Base-by-base conservation (phyloP, 495 filamentous ascomycete genomes). In the Bombardia bombarda region DNA sequence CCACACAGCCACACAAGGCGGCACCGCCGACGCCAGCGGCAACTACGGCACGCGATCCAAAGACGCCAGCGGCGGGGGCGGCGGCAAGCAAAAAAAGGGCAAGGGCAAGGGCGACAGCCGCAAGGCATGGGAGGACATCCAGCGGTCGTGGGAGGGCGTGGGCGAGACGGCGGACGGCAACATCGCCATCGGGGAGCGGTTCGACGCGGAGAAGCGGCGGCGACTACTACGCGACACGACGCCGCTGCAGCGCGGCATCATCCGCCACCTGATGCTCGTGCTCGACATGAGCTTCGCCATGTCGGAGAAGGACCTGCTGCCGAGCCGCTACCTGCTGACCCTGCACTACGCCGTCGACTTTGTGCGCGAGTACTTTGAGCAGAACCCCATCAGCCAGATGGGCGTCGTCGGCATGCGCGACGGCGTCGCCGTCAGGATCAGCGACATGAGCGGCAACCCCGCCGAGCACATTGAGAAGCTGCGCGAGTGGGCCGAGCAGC, bases 361-460 rank as follows among this genome's bases (percentile, higher is more conserved):
- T 59, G 83, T 96, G 28, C 75, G 80, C 34, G 93, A 96, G 51
- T 98, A 88, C 65, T 98, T 97, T 59, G 90, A 96, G 61, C 92
- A 98, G 61, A 98, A 98, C 47, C 92, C 92, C n/a, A 97, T 98
- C 60, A 92, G 87, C 22, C 93, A 98, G 57, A 72, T 98, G 28
- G 87, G 84, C 12, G 79, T 97, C 18, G 67, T 98, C 31, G 90
- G 85, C 35, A 90, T 95, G 79, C 79, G 83, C 32, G 93, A 97
- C 62, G 92, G 92, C 12, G 68, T 97, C 13, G 90, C 89, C 7
- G 63, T 92, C 7, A 69, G 86, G 26, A 77, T 98, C 38, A 89
- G 82, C 57, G 86, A 94, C 56, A 83, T 95, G 71, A 84, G 79
- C 40, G 93, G 93, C 2, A 96, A 96, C 58, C 87, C 89, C 0